phyloP scores from a whole-genome alignment of 805 yeast species.

The Saccharomycopsis javanensis region DNA sequence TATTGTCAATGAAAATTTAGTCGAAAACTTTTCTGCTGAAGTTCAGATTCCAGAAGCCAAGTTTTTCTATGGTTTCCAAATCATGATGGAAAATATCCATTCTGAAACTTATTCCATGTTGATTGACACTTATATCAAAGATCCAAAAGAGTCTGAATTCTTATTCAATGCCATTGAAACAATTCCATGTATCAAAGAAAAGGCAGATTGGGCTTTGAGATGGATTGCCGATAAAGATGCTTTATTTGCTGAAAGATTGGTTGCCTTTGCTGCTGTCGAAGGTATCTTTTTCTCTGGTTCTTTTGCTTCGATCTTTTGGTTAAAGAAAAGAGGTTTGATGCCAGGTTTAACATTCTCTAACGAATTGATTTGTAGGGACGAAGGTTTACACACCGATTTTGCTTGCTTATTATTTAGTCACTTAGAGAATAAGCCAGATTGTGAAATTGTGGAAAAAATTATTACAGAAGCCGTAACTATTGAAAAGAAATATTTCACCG shows the following conservation, averaged over 20 bases:
- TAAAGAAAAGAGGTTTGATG: conserved; percentile 97
- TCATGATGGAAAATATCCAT: conserved; percentile 99
- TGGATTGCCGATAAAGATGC: conserved; percentile 90
- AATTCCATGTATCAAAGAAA: conserved; percentile 91
- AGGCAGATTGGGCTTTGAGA: conserved; percentile 98
- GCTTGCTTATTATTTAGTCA: conserved; percentile 94
- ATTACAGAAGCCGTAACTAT: conserved; percentile 92
- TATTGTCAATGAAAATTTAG: conserved; percentile 94
- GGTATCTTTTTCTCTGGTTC: conserved; percentile 98
- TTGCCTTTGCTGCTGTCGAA: conserved; percentile 98
- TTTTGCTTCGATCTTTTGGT: conserved; percentile 97
- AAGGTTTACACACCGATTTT: conserved; percentile 97
- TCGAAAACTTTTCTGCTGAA: conserved; percentile 94
- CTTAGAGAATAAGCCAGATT: conserved; percentile 79
- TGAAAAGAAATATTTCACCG: conserved; percentile 90
- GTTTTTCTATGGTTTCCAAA: conserved; percentile 98
- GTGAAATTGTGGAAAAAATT: conserved; percentile 68
- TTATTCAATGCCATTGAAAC: conserved; percentile 93
- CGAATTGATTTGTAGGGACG: conserved; percentile 96
- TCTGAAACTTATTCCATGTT: conserved; percentile 93
- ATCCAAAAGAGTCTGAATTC: conserved; percentile 84
- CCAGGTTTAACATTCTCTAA: conserved; percentile 97
- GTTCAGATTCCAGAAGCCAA: conserved; percentile 97
- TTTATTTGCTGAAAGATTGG: conserved; percentile 87
- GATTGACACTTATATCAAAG: conserved; percentile 92